A percentile compares a stretch with the other conserved stretches of the same genome.
These are phyloP conservation scores for Furculomyces boomerangus DNA, from an alignment of 371 early-diverging fungal genomes.

Conservation along the genomic window DNA sequence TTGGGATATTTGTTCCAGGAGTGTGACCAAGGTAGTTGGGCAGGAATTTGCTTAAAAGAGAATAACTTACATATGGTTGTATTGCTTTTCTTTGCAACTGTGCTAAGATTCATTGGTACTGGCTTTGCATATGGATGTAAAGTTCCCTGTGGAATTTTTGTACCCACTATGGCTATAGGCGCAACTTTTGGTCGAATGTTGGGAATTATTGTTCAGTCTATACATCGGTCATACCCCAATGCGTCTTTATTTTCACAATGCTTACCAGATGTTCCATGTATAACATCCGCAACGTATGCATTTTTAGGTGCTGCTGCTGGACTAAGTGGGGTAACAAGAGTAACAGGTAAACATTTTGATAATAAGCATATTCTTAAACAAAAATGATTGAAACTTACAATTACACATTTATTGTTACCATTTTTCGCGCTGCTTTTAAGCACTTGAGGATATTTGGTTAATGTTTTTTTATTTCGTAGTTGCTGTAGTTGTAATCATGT, in stretches of 20 bases:
- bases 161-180: conserved; percentile 82
- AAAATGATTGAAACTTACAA: not conserved
- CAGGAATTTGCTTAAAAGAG: conserved; percentile 42
- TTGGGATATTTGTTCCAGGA: conserved; percentile 63
- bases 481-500: conserved; percentile 86
- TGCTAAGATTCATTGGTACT: conserved; percentile 42
- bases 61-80: conserved; percentile 11
- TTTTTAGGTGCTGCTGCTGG: conserved; percentile 91
- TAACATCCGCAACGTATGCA: conserved; percentile 90
- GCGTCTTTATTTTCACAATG: conserved; percentile 57
- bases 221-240: conserved; percentile 40
- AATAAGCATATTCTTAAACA: not conserved
- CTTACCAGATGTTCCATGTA: conserved; percentile 63
- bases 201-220: conserved; percentile 61
- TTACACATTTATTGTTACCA: not conserved
- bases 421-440: too few species aligned
- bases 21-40: conserved; percentile 39
- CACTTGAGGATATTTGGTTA: too few species aligned
- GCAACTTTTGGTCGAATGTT: conserved; percentile 76
- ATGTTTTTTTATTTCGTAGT: conserved; percentile 21
- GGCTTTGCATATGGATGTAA: conserved; percentile 57
- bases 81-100: conserved; percentile 36
- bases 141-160: conserved; percentile 83
- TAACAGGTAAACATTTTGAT: conserved; percentile 19
- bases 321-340: conserved; percentile 52